phyloP scores from a whole-genome alignment of 768 basidiomycete genomes.

The Pseudohyphozyma bogoriensis region DNA sequence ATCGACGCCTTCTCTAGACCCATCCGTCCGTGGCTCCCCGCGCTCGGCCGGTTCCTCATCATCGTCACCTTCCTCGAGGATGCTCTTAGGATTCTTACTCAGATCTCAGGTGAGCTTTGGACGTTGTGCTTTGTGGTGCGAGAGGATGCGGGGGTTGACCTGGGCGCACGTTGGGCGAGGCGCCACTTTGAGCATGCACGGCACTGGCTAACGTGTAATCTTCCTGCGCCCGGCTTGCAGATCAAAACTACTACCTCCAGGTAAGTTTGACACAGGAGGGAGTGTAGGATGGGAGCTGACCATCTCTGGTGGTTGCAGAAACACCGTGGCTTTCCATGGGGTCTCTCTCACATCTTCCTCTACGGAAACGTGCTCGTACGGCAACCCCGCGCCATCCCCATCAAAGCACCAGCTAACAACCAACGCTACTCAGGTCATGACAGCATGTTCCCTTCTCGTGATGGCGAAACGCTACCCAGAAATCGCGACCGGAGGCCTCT shows the following conservation, averaged over 20 bases:
- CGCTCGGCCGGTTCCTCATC: constrained; percentile 90
- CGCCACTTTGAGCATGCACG: neutral
- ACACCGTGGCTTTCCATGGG: constrained; percentile 92
- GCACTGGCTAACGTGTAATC: neutral
- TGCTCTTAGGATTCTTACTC: constrained; percentile 74
- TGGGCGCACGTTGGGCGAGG: no score
- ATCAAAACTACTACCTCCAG: constrained; percentile 97
- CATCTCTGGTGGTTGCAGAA: constrained; percentile 41
- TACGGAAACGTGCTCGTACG: constrained; percentile 80
- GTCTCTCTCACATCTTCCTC: constrained; percentile 86
- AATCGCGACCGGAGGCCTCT: constrained; percentile 77
- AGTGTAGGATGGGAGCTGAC: neutral
- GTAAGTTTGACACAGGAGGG: constrained; percentile 44
- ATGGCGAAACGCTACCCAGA: constrained; percentile 81
- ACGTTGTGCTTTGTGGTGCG: neutral
- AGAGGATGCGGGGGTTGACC: neutral
- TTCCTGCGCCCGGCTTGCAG: constrained; percentile 36
- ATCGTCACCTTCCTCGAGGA: constrained; percentile 98
- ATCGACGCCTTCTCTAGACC: constrained; percentile 89
- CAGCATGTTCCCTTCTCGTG: constrained; percentile 68
- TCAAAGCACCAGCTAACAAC: neutral
- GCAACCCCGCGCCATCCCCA: constrained; percentile 17
- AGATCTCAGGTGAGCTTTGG: constrained; percentile 17
- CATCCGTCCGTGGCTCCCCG: constrained; percentile 83
- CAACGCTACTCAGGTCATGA: constrained; percentile 61